These are phyloP conservation scores for Mortierella sp. DNA, from an alignment of 371 early-diverging fungal genomes.

Conservation along the genomic window DNA sequence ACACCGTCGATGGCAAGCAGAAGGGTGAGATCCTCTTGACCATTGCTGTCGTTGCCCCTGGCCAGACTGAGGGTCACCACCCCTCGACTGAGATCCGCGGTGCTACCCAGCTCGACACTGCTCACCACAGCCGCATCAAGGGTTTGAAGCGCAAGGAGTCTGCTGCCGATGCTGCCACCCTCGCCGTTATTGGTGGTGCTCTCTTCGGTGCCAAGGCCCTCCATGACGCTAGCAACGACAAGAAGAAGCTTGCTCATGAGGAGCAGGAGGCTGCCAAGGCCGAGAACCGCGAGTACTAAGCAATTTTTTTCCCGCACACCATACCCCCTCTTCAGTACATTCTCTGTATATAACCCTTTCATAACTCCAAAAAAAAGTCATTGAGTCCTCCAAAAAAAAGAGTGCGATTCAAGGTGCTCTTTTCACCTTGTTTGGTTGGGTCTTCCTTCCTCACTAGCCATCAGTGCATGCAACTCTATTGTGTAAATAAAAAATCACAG, in stretches of 20 bases:
- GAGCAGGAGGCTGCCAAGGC: background rate
- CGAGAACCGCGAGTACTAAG: background rate
- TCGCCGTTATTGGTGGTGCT: constrained; percentile 59
- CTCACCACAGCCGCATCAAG: constrained; percentile 64
- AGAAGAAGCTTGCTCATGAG: background rate
- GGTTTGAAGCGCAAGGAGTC: constrained; percentile 58
- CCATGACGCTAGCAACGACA: background rate
- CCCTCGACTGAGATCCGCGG: constrained; percentile 45
- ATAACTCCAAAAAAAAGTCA: constrained; percentile 3
- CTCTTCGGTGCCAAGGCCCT: constrained; percentile 17
- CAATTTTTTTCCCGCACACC: background rate
- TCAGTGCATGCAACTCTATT: background rate
- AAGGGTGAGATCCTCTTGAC: constrained; percentile 64
- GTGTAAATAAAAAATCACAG: constrained; percentile 10
- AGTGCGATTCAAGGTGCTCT: background rate
- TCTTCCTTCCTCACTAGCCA: background rate
- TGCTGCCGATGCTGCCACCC: constrained; percentile 61
- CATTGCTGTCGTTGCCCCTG: constrained; percentile 18
- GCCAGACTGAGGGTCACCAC: constrained; percentile 8
- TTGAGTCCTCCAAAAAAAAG: background rate
- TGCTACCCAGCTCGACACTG: constrained; percentile 58
- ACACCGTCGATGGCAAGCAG: constrained; percentile 59
- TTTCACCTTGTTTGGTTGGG: background rate
- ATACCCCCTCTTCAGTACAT: constrained; percentile 9
- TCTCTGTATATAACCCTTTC: constrained; percentile 4